phyloP scores from a whole-genome alignment of 106 monocot genomes.

The Alisma plantagoaquatica region DNA sequence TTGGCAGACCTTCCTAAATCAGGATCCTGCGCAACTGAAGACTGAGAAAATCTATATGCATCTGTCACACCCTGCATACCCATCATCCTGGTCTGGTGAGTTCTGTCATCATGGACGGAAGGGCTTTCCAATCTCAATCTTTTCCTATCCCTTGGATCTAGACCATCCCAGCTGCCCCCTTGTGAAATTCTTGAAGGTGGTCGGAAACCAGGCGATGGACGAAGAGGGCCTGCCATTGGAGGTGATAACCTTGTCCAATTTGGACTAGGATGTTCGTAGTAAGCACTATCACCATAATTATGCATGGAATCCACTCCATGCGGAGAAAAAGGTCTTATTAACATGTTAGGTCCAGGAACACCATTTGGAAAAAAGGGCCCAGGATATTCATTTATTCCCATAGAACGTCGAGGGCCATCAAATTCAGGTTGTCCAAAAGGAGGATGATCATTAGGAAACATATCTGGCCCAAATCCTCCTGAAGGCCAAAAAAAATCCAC shows the following conservation, averaged over 20 bases:
- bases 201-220: slow-evolving; percentile 9
- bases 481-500: slow-evolving; percentile 19
- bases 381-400: slow-evolving; percentile 28
- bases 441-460: slow-evolving; percentile 38
- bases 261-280: too few relatives aligned
- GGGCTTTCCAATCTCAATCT: slow-evolving; percentile 56
- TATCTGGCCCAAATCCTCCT: slow-evolving; percentile 27
- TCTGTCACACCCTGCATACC: slow-evolving; percentile 14
- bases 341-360: slow-evolving; percentile 18
- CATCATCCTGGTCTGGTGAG: slow-evolving; percentile 22
- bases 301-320: slow-evolving; percentile 29
- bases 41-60: slow-evolving; percentile 15
- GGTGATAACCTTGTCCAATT: slow-evolving; percentile 48
- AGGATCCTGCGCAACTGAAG: slow-evolving; percentile 28
- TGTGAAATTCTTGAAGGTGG: slow-evolving; percentile 19
- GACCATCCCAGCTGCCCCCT: slow-evolving; percentile 35
- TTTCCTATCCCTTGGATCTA: slow-evolving; percentile 65
- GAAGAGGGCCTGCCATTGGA: slow-evolving; percentile 15
- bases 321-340: slow-evolving; percentile 18
- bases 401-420: slow-evolving; percentile 19
- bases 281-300: slow-evolving; percentile 11
- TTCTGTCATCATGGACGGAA: slow-evolving; percentile 16
- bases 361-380: slow-evolving; percentile 20
- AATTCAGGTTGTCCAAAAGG: slow-evolving; percentile 32
- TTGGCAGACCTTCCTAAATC: slow-evolving; percentile 8